phyloP scores from a whole-genome alignment of 1,284 basidiomycete species.

The Leucoagaricus sp. region DNA sequence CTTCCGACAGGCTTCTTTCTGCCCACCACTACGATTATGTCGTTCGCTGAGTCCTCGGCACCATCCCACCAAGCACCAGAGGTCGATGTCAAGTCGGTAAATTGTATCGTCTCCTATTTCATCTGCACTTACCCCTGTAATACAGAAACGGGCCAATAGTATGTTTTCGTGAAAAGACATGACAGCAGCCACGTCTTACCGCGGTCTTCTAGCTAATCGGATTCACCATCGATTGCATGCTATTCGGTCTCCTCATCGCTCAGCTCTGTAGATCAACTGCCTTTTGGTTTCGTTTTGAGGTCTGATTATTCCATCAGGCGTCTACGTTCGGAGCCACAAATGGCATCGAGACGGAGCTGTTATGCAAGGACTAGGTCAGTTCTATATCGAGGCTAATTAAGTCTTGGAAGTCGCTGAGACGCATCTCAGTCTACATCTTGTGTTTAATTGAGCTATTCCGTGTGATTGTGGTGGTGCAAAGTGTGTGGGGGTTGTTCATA shows the following conservation, averaged over 20 bases:
- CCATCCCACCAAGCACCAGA: too few relatives aligned
- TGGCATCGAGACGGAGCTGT: conserved; percentile 1
- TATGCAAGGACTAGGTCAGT: conserved; percentile 1
- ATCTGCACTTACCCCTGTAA: too few relatives aligned
- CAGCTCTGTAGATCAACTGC: conserved; percentile 3
- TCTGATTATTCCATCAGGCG: not conserved
- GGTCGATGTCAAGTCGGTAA: too few relatives aligned
- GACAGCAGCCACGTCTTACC: too few relatives aligned
- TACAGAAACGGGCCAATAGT: conserved; percentile 11
- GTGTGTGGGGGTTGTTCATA: not conserved
- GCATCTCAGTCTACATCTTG: conserved; percentile 1
- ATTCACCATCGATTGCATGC: conserved; percentile 5
- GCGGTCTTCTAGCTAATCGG: conserved; percentile 4
- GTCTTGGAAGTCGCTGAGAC: too few relatives aligned
- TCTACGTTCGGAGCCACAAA: conserved; percentile 1
- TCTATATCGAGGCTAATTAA: not conserved
- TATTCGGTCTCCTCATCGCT: conserved; percentile 7
- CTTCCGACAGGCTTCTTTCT: too few relatives aligned
- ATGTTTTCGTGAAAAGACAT: too few relatives aligned
- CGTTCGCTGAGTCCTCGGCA: too few relatives aligned
- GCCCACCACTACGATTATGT: too few relatives aligned
- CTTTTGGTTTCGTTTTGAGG: not conserved
- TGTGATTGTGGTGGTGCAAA: not conserved
- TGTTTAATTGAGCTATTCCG: conserved; percentile 7
- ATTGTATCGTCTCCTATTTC: too few relatives aligned